A percentile compares a stretch with the other conserved stretches of the same genome.
phyloP scores from a whole-genome alignment of 306 rosid genomes.

The Prunus padus region DNA sequence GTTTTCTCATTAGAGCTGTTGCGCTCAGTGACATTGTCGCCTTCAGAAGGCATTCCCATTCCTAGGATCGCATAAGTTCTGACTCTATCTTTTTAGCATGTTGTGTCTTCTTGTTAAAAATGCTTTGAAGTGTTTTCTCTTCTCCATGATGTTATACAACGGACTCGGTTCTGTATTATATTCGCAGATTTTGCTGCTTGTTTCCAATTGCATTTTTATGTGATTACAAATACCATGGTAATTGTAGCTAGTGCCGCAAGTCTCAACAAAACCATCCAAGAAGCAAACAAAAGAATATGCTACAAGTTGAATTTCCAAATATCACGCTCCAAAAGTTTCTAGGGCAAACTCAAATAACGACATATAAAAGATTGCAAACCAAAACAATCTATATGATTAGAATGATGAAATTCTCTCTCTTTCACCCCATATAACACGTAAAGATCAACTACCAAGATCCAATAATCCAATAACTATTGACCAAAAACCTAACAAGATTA shows the following conservation, averaged over 20 bases:
- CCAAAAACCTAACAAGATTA: slow-evolving; percentile 16
- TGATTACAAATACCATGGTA: background rate
- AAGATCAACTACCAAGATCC: slow-evolving; percentile 26
- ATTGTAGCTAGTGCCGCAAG: no score
- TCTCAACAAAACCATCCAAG: no score
- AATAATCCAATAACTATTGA: slow-evolving; percentile 1
- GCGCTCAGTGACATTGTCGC: slow-evolving; percentile 76
- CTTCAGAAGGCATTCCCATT: slow-evolving; percentile 53
- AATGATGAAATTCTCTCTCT: background rate
- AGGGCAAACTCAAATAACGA: background rate
- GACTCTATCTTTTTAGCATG: background rate
- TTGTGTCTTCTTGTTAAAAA: background rate
- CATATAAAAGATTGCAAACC: background rate
- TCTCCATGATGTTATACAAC: background rate
- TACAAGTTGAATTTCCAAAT: background rate
- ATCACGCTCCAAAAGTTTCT: background rate
- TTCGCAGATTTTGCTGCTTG: background rate
- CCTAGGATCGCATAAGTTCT: slow-evolving; percentile 58
- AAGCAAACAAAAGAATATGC: no score
- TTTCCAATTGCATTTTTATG: slow-evolving; percentile 4
- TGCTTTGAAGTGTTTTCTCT: slow-evolving; percentile 17
- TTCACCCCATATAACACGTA: slow-evolving; percentile 16
- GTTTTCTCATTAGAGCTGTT: slow-evolving; percentile 82
- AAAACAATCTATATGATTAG: background rate
- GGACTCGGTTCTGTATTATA: background rate